These are phyloP conservation scores for Streptanthus diversifolius DNA, from an alignment of 345 rosid species.

Conservation along the genomic window DNA sequence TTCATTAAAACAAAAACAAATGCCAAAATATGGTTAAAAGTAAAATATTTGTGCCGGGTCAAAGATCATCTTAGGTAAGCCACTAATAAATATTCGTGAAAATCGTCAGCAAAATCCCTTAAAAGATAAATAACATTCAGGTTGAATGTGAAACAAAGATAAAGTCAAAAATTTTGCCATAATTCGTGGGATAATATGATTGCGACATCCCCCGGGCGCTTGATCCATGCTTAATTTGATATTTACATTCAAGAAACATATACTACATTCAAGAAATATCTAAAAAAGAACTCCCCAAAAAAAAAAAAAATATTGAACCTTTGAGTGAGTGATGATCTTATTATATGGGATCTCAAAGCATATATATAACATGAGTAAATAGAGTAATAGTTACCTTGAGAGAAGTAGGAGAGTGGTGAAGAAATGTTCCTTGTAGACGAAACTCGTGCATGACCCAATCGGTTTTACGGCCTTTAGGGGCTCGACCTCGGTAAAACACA, in stretches of 20 bases:
- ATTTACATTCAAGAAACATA: not conserved
- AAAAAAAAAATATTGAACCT: too few species aligned
- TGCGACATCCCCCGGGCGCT: not conserved
- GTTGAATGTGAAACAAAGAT: conserved; percentile 12
- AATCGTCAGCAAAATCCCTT: conserved; percentile 17
- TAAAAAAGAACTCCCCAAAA: not conserved
- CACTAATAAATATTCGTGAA: not conserved
- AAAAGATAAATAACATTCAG: not conserved
- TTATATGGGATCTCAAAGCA: not conserved
- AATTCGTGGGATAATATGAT: conserved; percentile 21
- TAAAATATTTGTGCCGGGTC: conserved; percentile 20
- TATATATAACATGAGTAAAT: not conserved
- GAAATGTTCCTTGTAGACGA: conserved; percentile 36
- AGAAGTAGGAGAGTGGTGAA: conserved; percentile 33
- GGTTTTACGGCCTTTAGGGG: conserved; percentile 54
- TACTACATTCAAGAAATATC: not conserved
- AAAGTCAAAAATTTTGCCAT: conserved; percentile 23
- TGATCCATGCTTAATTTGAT: conserved; percentile 16
- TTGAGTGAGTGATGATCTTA: not conserved
- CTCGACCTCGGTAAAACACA: conserved; percentile 48
- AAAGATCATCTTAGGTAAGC: conserved; percentile 25
- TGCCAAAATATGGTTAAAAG: conserved; percentile 2
- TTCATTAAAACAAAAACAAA: not conserved
- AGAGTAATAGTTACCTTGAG: conserved; percentile 14
- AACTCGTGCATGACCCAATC: conserved; percentile 64